These are phyloP conservation scores for Cyberlindnera misumaiensis DNA, from an alignment of 805 yeast species.

Conservation along the genomic window DNA sequence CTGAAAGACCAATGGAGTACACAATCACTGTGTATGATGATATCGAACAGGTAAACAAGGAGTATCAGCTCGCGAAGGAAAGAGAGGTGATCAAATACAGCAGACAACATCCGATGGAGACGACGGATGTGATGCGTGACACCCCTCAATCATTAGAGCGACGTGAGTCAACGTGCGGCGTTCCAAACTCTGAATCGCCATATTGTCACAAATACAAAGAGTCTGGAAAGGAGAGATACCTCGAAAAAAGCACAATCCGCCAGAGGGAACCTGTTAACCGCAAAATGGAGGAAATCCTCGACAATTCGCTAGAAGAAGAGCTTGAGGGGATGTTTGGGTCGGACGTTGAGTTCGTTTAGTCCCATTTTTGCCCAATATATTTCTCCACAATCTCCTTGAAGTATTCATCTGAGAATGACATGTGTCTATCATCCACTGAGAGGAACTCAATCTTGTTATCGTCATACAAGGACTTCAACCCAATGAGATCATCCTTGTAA, in stretches of 20 bases:
- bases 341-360: conserved; percentile 18
- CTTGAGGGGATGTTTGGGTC: conserved; percentile 16
- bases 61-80: conserved; percentile 7
- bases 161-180: too few relatives aligned
- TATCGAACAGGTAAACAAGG: conserved; percentile 11
- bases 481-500: conserved; percentile 52
- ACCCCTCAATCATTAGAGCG: too few relatives aligned
- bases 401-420: conserved; percentile 52
- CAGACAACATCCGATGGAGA: too few relatives aligned
- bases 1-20: not conserved
- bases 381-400: conserved; percentile 35
- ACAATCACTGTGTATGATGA: conserved; percentile 5
- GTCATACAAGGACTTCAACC: conserved; percentile 43
- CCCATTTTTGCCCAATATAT: conserved; percentile 33
- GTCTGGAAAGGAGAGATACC: too few relatives aligned
- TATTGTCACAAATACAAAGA: too few relatives aligned
- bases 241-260: too few relatives aligned
- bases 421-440: conserved; percentile 52
- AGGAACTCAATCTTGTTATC: conserved; percentile 40
- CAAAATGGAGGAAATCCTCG: conserved; percentile 4
- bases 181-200: too few relatives aligned
- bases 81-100: not conserved
- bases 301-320: conserved; percentile 9
- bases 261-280: too few relatives aligned
- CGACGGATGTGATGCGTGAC: too few relatives aligned